A percentile compares a stretch with the other conserved stretches of the same genome.
Conservation (phyloP, 2,329 filamentous ascomycete genomes). For the Annulohypoxylon truncatum region DNA sequence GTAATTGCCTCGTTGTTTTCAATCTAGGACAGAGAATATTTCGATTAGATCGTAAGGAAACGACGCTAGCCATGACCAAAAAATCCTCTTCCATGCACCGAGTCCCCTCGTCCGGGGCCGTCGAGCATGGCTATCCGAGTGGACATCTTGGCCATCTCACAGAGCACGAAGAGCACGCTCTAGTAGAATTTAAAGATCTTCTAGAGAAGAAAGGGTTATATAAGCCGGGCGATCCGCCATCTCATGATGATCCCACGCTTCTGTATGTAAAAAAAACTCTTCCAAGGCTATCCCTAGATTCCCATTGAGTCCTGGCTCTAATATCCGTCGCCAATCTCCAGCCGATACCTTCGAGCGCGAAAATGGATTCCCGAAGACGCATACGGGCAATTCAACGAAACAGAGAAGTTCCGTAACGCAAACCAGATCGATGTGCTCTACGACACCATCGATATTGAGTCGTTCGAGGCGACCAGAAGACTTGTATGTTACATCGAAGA, state of each 20-base stretch:
- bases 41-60: slow-evolving; percentile 10
- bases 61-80: slow-evolving; percentile 37
- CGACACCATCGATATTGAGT: slow-evolving; percentile 84
- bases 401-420: slow-evolving; percentile 85
- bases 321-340: slow-evolving; percentile 51
- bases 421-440: slow-evolving; percentile 85
- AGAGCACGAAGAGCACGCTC: slow-evolving; percentile 72
- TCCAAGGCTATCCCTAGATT: neutral
- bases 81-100: slow-evolving; percentile 45
- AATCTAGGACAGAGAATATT: neutral
- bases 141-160: slow-evolving; percentile 87
- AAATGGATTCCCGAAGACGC: slow-evolving; percentile 84
- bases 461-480: slow-evolving; percentile 82
- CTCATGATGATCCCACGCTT: slow-evolving; percentile 79
- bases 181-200: slow-evolving; percentile 77
- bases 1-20: neutral
- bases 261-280: slow-evolving; percentile 62
- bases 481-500: slow-evolving; percentile 64
- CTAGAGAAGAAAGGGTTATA: slow-evolving; percentile 74
- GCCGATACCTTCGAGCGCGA: slow-evolving; percentile 86
- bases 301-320: slow-evolving; percentile 24
- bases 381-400: slow-evolving; percentile 85
- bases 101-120: slow-evolving; percentile 49
- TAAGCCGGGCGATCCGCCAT: slow-evolving; percentile 65
- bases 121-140: slow-evolving; percentile 69